Evolutionary conservation across 495 filamentous ascomycete species (phyloP), one percentile per base, ranked within the genome.

Genomic region (Opeltia flavorubescens): DNA sequence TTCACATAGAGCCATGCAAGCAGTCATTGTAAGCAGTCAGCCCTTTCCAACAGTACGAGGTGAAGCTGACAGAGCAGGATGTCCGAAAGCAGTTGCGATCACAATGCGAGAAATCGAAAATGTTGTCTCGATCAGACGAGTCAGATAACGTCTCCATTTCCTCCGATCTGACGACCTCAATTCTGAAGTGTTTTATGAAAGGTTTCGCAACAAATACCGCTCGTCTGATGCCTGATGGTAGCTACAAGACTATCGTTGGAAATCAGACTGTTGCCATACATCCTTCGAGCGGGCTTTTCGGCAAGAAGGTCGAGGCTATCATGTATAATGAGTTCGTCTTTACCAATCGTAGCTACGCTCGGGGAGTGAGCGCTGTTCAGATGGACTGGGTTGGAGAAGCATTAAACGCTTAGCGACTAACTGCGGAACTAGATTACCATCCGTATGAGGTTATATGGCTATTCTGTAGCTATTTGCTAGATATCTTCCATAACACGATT

Each of bases 281-380:
- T 58, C 93, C 93, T 0, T 80, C 78, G 0, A 94, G 86, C 57
- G 81, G 84, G 2, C 59, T 99, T 4, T 85, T 85, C 56, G 86
- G 89, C 7, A 77, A 80, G 63, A 94, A 89, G 63, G 74, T 81
- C 47, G 89, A 95, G 68, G 89, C 86, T 0, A 91, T 99, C 54
- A 80, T 96, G 78, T 99, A 89, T 56, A 76, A 89, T 52, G 89
- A 99, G 61, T 88, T 91, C 62, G 89, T 99, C 2, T 96, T 84
- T 59, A 99, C 93, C 6, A 84, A 81, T 43, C 85, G 81, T 59
- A 89, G 81, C 55, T 99, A 93, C 65, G 93, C 84, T 12, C 81
- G 87, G 59, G 81, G 82, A 30, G 89, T 95, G 41, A 93, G 83
- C 62, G 78, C 76, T 2, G 78, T 95, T 28, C 82, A 94, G 67